These are phyloP conservation scores for Aspergillus jensenii DNA, from an alignment of 2,329 filamentous ascomycete genomes.

Conservation along the genomic window DNA sequence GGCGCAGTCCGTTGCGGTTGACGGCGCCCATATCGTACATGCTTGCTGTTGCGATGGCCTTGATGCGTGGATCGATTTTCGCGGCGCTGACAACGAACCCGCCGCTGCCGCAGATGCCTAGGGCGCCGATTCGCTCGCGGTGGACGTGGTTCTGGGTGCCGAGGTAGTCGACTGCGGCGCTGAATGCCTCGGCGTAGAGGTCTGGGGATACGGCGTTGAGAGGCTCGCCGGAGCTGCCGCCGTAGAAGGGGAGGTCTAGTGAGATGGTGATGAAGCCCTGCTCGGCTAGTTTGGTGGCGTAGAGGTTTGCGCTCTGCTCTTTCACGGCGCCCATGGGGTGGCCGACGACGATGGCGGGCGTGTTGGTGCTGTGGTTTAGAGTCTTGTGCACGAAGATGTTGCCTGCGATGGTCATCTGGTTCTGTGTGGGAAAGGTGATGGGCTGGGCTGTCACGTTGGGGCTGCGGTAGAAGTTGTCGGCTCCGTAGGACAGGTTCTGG, in stretches of 20 bases:
- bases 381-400: constrained; percentile 18
- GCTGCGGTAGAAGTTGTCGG: constrained; percentile 27
- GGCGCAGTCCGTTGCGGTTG: constrained; percentile 12
- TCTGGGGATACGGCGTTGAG: constrained; percentile 24
- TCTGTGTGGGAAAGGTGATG: constrained; percentile 20
- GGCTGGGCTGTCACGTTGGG: constrained; percentile 17
- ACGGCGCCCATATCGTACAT: constrained; percentile 17
- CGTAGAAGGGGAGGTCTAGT: constrained; percentile 25
- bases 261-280: constrained; percentile 25
- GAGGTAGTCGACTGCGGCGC: constrained; percentile 28
- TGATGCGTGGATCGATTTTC: constrained; percentile 28
- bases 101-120: constrained; percentile 31
- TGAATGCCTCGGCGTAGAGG: constrained; percentile 25
- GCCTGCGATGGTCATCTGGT: constrained; percentile 17
- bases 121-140: constrained; percentile 25
- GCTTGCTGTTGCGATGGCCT: constrained; percentile 18
- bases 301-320: constrained; percentile 27
- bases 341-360: constrained; percentile 23
- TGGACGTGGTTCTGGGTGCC: constrained; percentile 20
- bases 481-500: constrained; percentile 25
- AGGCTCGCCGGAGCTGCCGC: constrained; percentile 24
- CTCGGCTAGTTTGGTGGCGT: constrained; percentile 25
- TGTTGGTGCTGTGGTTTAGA: background rate
- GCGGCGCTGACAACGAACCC: constrained; percentile 34
- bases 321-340: constrained; percentile 29